Conservation (phyloP, 1,284 basidiomycete genomes). For the Ganoderma lucidum region DNA sequence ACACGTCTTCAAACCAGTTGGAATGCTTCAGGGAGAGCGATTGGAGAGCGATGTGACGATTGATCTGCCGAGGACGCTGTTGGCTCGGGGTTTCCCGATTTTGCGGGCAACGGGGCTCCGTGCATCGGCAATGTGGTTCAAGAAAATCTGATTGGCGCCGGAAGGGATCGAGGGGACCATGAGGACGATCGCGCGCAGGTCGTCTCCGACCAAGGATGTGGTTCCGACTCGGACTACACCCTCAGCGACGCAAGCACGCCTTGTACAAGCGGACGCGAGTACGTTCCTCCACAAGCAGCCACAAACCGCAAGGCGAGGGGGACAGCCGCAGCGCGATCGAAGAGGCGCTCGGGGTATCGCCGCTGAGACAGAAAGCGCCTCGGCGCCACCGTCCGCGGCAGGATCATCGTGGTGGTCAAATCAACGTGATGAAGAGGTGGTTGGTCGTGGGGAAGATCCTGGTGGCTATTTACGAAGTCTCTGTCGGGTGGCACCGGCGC, state of each 20-base stretch:
- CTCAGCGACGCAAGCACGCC: neutral
- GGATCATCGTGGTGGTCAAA: conserved; percentile 4
- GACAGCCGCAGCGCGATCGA: neutral
- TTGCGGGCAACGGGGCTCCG: neutral
- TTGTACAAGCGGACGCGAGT: neutral
- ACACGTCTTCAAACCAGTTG: neutral
- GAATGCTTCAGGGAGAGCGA: neutral
- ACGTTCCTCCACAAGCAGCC: neutral
- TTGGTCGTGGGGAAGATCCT: neutral
- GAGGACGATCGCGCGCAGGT: neutral
- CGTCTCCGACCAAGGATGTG: neutral
- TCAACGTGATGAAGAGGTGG: conserved; percentile 5
- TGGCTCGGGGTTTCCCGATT: neutral
- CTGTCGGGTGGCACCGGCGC: neutral
- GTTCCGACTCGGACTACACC: neutral
- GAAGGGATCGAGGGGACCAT: neutral
- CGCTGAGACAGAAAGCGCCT: conserved; percentile 3
- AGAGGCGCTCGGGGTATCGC: neutral
- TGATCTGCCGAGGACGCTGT: neutral
- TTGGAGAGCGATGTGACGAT: neutral
- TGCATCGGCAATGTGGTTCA: conserved; percentile 8
- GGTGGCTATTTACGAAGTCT: conserved; percentile 10
- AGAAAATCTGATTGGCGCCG: conserved; percentile 8
- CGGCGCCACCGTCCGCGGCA: neutral
- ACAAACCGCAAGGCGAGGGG: neutral